Evolutionary conservation across 108 stramenopile genomes (phyloP).

Genomic region (Thalassiosira profunda): DNA sequence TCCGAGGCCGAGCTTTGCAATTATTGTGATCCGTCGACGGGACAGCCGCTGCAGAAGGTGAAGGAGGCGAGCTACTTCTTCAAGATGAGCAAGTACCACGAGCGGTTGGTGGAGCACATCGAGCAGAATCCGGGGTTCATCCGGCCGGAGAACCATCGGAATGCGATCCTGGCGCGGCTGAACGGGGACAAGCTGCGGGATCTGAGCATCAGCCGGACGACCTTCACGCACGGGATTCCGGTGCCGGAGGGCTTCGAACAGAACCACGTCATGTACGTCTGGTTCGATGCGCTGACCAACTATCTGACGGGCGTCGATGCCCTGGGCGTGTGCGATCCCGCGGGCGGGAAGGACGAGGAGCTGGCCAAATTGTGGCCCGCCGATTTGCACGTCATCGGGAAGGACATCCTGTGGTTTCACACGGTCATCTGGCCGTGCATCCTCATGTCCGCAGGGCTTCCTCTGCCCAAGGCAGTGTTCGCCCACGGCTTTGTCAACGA

Average conservation of each 20-base stretch:
- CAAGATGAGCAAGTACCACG: conserved; percentile 94
- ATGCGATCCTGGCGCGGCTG: conserved; percentile 86
- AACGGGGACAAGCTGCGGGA: conserved; percentile 86
- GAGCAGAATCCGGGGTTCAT: conserved; percentile 91
- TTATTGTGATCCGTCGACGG: conserved; percentile 89
- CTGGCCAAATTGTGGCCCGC: conserved; percentile 95
- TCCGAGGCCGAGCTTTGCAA: conserved; percentile 90
- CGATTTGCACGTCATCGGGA: conserved; percentile 96
- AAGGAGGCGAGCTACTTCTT: conserved; percentile 99
- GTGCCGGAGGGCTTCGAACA: conserved; percentile 94
- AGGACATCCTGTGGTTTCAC: conserved; percentile 99
- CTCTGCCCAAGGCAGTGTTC: conserved; percentile 94
- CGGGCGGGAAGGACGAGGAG: conserved; percentile 43
- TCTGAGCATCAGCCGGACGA: conserved; percentile 95
- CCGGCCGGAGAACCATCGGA: conserved; percentile 90
- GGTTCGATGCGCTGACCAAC: conserved; percentile 99
- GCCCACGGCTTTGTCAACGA: conserved; percentile 98
- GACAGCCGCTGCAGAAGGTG: conserved; percentile 93
- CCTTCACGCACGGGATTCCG: conserved; percentile 96
- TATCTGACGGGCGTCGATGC: conserved; percentile 95
- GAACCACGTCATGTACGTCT: conserved; percentile 99
- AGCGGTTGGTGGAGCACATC: conserved; percentile 85
- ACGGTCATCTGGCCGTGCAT: conserved; percentile 99
- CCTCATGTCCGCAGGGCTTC: conserved; percentile 95
- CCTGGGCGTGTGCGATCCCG: conserved; percentile 57